A percentile compares a stretch with the other conserved stretches of the same genome.
phyloP scores from a whole-genome alignment of 1,139 yeast genomes.

The Yamadazyma friedrichii region DNA sequence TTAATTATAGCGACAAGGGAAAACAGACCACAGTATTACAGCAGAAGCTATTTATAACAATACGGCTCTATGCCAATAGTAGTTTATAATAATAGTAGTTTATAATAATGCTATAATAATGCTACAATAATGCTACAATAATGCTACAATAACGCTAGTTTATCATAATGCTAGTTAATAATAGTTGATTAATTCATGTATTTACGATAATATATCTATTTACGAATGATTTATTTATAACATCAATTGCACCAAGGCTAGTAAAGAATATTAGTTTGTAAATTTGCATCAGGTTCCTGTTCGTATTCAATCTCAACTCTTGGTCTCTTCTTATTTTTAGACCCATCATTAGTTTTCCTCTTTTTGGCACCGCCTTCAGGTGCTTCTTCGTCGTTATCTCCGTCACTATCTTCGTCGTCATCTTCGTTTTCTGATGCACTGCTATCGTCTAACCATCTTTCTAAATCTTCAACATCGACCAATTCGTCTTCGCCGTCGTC shows the following conservation, averaged over 20 bases:
- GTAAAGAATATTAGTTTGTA: constrained; percentile 19
- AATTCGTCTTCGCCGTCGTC: constrained; percentile 86
- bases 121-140: too few relatives aligned
- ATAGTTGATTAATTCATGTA: too few relatives aligned
- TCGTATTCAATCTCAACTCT: constrained; percentile 84
- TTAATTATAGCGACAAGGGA: too few relatives aligned
- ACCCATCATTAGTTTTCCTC: constrained; percentile 37
- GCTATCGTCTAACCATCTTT: constrained; percentile 81
- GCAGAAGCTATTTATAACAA: too few relatives aligned
- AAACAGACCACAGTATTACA: too few relatives aligned
- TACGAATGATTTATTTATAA: too few relatives aligned
- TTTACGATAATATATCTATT: too few relatives aligned
- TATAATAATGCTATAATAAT: too few relatives aligned
- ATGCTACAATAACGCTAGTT: too few relatives aligned
- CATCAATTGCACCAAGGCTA: constrained; percentile 2
- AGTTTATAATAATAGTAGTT: too few relatives aligned
- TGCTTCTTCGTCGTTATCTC: constrained; percentile 34
- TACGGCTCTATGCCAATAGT: too few relatives aligned
- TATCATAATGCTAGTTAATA: too few relatives aligned
- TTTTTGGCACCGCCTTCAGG: constrained; percentile 32
- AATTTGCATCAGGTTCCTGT: constrained; percentile 46
- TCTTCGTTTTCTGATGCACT: constrained; percentile 45
- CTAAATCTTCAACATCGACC: constrained; percentile 88
- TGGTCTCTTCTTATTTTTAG: constrained; percentile 60
- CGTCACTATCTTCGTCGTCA: constrained; percentile 34